phyloP scores from a whole-genome alignment of 1,284 basidiomycete species.

The Neotropicomus parvogracilis region DNA sequence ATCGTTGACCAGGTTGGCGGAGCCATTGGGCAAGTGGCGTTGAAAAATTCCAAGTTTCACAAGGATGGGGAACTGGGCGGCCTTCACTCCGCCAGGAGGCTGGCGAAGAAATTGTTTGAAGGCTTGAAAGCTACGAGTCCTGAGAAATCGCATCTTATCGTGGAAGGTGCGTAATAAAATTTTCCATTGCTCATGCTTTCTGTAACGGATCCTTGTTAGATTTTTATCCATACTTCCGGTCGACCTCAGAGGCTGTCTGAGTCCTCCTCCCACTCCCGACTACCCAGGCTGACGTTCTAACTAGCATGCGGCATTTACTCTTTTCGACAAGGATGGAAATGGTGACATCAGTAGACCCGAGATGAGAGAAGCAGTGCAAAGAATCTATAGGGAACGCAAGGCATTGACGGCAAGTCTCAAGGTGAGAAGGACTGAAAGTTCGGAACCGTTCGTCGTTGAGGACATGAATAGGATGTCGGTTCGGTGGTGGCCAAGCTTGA shows the following conservation, averaged over 20 bases:
- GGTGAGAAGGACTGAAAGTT: slow-evolving; percentile 34
- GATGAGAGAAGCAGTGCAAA: slow-evolving; percentile 81
- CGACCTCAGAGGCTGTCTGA: slow-evolving; percentile 66
- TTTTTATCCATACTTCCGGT: slow-evolving; percentile 75
- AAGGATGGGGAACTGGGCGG: slow-evolving; percentile 52
- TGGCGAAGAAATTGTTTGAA: slow-evolving; percentile 74
- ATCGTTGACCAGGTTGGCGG: slow-evolving; percentile 70
- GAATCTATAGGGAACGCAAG: slow-evolving; percentile 79
- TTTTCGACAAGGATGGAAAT: slow-evolving; percentile 83
- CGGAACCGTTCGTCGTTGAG: slow-evolving; percentile 1
- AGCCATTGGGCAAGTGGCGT: slow-evolving; percentile 66
- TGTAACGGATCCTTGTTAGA: slow-evolving; percentile 37
- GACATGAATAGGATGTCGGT: slow-evolving; percentile 50
- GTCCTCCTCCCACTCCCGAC: neutral
- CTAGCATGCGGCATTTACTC: slow-evolving; percentile 66
- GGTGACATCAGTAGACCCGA: slow-evolving; percentile 78
- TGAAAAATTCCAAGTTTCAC: slow-evolving; percentile 64
- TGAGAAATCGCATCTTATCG: slow-evolving; percentile 55
- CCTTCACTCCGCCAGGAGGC: slow-evolving; percentile 64
- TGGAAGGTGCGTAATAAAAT: slow-evolving; percentile 49
- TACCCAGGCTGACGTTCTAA: slow-evolving; percentile 6
- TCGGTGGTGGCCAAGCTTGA: slow-evolving; percentile 76
- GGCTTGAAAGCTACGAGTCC: slow-evolving; percentile 61
- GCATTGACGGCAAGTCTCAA: slow-evolving; percentile 69
- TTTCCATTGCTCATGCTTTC: neutral